A percentile compares a stretch with the other conserved stretches of the same genome.
phyloP scores from a whole-genome alignment of 495 filamentous ascomycete species.

The Penicillium taxi region DNA sequence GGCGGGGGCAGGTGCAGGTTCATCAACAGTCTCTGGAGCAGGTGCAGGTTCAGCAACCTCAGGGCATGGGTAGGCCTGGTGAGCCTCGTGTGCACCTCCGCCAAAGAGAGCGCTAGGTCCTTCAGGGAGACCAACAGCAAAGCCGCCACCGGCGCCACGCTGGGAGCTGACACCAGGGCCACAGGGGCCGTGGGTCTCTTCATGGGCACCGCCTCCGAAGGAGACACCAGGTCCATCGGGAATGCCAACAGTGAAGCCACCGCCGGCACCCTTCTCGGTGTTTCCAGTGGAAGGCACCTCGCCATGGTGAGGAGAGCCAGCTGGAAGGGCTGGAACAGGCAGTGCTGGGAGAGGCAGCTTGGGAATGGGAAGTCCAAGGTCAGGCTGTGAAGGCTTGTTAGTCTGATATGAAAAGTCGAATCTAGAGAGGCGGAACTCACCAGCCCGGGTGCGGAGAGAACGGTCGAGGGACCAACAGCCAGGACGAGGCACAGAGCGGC shows the following conservation, averaged over 20 bases:
- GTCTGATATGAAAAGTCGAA: background rate
- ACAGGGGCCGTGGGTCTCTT: slow-evolving; percentile 14
- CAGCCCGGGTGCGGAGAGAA: slow-evolving; percentile 27
- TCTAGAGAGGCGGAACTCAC: slow-evolving; percentile 14
- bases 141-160: slow-evolving; percentile 15
- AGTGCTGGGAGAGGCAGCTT: slow-evolving; percentile 6
- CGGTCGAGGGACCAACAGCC: slow-evolving; percentile 23
- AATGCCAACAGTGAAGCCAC: slow-evolving; percentile 21
- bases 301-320: no score
- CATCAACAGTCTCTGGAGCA: slow-evolving; percentile 5
- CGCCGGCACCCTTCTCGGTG: slow-evolving; percentile 21
- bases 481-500: slow-evolving; percentile 32
- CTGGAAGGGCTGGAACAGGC: no score
- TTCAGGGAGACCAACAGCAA: slow-evolving; percentile 24
- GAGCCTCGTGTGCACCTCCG: slow-evolving; percentile 13
- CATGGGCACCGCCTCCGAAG: slow-evolving; percentile 13
- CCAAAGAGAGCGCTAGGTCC: slow-evolving; percentile 21
- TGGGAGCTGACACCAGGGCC: slow-evolving; percentile 13
- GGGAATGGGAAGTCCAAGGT: slow-evolving; percentile 8
- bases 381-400: slow-evolving; percentile 8
- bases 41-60: slow-evolving; percentile 10
- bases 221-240: slow-evolving; percentile 22
- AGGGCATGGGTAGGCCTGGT: slow-evolving; percentile 16
- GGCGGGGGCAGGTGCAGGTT: background rate
- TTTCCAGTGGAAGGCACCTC: slow-evolving; percentile 15